Base-by-base conservation (phyloP, 2,329 filamentous ascomycete genomes). In the Phyllachora maydis region DNA sequence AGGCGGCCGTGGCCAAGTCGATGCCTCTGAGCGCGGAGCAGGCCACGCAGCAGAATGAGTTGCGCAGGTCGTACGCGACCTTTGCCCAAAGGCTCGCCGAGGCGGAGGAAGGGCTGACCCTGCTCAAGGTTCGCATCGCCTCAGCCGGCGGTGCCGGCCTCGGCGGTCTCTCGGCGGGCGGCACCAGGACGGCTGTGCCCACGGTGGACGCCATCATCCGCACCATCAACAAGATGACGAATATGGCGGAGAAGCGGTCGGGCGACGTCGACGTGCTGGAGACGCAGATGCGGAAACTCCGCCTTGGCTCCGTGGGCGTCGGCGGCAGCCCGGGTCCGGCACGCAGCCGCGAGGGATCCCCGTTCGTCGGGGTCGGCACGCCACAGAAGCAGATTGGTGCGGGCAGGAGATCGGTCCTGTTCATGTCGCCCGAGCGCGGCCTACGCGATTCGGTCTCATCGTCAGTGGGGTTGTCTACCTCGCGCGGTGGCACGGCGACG, bases 191-290 rank as follows among this genome's bases (percentile, higher is more conserved):
- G 8, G 56, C 59, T 23, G 64, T 72, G 4, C 88, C 88, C 0
- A 93, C 83, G 0, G 78, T 93, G 7, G 88, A 40, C 6, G 37
- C 35, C 1, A 78, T 98, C 11, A 73, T 83, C 35, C 78, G 77
- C 29, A 98, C 88, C 1, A 91, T 98, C 33, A 58, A 59, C 28
- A 92, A 88, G 41, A 83, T 98, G 75, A 93, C 83, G 16, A 65
- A 58, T 29, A 85, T 93, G 73, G 77, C 77, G 0, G 79, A 95
- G 54, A 79, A 81, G 50, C 77, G 79, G 42, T 88, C 77, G 40
- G 78, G 74, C 28, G 85, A 95, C 37, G 70, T 98, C 24, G 81
- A 92, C 42, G 67, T 92, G 5, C 59, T 95, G 16, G 88, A 95
- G 49, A 66, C 71, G 22, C 78, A 92, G 42, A 67, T 98, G 51